Conservation (phyloP, 2,329 filamentous ascomycete species). For the Decorospora gaudefroyi region DNA sequence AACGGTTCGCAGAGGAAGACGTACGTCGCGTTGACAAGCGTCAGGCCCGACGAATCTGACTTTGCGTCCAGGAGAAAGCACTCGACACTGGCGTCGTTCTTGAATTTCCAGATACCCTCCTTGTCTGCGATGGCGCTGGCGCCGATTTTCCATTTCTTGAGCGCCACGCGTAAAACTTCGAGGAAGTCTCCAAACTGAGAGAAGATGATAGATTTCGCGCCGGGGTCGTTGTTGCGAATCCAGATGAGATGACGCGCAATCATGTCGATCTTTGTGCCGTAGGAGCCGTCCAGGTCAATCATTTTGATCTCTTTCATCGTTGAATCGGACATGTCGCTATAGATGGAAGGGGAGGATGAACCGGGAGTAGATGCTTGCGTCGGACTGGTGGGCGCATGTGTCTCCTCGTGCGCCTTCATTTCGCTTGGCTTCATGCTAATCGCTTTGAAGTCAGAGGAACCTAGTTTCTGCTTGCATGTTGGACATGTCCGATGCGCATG, state of each 20-base stretch:
- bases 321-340: slow-evolving; percentile 72
- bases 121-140: slow-evolving; percentile 70
- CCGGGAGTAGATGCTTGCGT: slow-evolving; percentile 34
- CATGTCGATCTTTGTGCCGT: slow-evolving; percentile 88
- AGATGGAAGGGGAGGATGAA: slow-evolving; percentile 62
- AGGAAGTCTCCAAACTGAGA: slow-evolving; percentile 88
- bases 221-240: slow-evolving; percentile 81
- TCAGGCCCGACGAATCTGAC: slow-evolving; percentile 84
- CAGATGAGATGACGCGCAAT: slow-evolving; percentile 74
- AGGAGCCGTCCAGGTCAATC: slow-evolving; percentile 74
- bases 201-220: slow-evolving; percentile 91
- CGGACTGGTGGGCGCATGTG: slow-evolving; percentile 29
- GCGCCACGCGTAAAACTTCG: slow-evolving; percentile 70
- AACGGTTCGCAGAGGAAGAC: slow-evolving; percentile 94
- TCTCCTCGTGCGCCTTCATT: slow-evolving; percentile 68
- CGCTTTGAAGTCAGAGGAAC: slow-evolving; percentile 72
- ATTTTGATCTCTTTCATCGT: slow-evolving; percentile 80
- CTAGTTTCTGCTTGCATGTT: slow-evolving; percentile 75
- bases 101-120: slow-evolving; percentile 75
- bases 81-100: slow-evolving; percentile 71
- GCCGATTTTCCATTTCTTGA: slow-evolving; percentile 72
- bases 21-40: slow-evolving; percentile 89
- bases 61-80: slow-evolving; percentile 89
- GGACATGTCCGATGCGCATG: slow-evolving; percentile 75
- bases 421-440: slow-evolving; percentile 81